Conservation (phyloP, 148 eudicot genomes). For the Gaultheria prostrata region DNA sequence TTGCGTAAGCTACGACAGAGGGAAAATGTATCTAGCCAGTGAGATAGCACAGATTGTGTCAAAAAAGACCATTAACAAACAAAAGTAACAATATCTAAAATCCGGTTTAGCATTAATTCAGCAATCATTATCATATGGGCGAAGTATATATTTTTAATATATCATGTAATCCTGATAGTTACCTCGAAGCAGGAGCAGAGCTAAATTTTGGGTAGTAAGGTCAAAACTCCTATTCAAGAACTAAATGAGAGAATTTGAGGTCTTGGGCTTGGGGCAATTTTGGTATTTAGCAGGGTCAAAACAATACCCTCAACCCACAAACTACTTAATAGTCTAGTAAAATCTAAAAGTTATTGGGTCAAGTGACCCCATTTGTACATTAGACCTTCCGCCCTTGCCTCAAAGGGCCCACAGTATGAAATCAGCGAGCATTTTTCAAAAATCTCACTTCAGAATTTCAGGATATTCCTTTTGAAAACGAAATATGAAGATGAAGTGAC, state of each 20-base stretch:
- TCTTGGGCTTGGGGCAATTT: neutral
- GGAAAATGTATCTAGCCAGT: neutral
- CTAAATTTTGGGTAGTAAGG: neutral
- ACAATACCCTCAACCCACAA: neutral
- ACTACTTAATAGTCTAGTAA: neutral
- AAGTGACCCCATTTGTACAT: neutral
- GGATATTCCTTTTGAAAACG: too few relatives aligned
- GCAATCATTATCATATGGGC: neutral
- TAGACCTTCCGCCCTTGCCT: neutral
- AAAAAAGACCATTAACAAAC: neutral
- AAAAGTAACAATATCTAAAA: neutral
- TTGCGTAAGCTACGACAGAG: neutral
- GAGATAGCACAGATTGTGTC: neutral
- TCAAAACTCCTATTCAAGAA: neutral
- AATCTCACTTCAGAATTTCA: neutral
- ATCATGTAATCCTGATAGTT: neutral
- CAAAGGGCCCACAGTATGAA: neutral
- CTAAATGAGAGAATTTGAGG: neutral
- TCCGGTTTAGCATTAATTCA: neutral
- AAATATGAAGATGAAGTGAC: too few relatives aligned
- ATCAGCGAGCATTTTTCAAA: neutral
- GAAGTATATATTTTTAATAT: neutral
- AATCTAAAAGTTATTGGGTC: neutral
- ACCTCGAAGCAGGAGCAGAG: neutral
- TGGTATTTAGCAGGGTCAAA: neutral